These are phyloP conservation scores for Penicillium atrosanguineum DNA, from an alignment of 495 filamentous ascomycete species.

Conservation along the genomic window DNA sequence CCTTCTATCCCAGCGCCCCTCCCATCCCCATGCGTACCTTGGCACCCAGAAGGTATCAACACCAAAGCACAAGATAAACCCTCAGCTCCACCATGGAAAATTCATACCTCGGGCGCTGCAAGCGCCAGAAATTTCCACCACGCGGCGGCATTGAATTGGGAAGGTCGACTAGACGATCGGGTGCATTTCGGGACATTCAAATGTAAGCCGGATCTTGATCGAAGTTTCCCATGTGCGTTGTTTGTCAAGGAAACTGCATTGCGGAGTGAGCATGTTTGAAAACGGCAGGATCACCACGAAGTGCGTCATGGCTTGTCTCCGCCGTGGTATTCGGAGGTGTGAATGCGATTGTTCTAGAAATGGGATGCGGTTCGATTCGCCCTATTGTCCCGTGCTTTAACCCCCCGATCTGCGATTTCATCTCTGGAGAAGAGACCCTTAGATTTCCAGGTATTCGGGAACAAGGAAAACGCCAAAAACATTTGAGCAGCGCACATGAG, in stretches of 20 bases:
- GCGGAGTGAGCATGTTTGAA: conserved; percentile 11
- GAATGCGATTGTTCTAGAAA: conserved; percentile 6
- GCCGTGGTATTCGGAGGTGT: conserved; percentile 8
- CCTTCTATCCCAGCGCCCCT: neutral
- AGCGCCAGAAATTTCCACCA: conserved; percentile 8
- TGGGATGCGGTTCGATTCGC: neutral
- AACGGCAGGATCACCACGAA: conserved; percentile 16
- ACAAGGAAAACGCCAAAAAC: neutral
- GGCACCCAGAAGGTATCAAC: conserved; percentile 14
- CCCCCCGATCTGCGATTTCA: neutral
- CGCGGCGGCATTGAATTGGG: conserved; percentile 1
- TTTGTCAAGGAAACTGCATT: conserved; percentile 5
- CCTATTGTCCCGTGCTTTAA: no score
- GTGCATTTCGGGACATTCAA: neutral
- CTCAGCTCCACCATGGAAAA: neutral
- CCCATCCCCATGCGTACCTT: conserved; percentile 8
- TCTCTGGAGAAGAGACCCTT: no score
- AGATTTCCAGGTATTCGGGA: no score
- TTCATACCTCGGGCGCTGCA: conserved; percentile 14
- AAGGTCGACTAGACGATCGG: conserved; percentile 1
- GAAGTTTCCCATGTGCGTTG: neutral
- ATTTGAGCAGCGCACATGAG: no score
- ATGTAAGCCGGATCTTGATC: neutral
- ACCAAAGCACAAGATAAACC: neutral
- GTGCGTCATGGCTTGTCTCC: conserved; percentile 10